A percentile compares a stretch with the other conserved stretches of the same genome.
Evolutionary conservation across 768 basidiomycete genomes (phyloP).

Genomic region (Mycena filopes): DNA sequence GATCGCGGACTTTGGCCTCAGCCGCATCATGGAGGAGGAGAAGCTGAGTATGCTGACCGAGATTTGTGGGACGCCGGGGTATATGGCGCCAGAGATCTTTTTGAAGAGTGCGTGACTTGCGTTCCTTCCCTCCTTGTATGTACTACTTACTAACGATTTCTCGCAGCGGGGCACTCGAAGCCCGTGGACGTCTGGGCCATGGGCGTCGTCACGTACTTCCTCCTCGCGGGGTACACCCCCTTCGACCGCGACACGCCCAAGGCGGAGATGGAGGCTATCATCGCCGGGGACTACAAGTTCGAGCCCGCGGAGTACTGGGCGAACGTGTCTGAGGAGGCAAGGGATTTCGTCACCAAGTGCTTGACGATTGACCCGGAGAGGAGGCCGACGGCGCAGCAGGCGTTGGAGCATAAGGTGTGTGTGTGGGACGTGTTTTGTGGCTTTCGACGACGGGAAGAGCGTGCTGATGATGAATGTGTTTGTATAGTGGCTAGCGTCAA

Average conservation of each 20-base stretch:
- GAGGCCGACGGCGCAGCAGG: constrained; percentile 70
- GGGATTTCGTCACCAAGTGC: constrained; percentile 71
- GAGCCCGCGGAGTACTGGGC: constrained; percentile 72
- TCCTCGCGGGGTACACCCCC: constrained; percentile 92
- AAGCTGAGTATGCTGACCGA: constrained; percentile 91
- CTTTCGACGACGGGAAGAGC: not conserved
- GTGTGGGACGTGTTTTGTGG: not conserved
- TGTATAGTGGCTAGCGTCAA: constrained; percentile 74
- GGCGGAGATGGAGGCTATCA: constrained; percentile 96
- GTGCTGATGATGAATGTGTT: too few relatives aligned
- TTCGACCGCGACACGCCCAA: constrained; percentile 92
- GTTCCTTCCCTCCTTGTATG: constrained; percentile 8
- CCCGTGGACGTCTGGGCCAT: constrained; percentile 98
- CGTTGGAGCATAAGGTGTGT: constrained; percentile 61
- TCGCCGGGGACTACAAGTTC: constrained; percentile 92
- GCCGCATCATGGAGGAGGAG: constrained; percentile 90
- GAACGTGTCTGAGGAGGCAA: constrained; percentile 69
- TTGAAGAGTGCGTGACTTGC: constrained; percentile 75
- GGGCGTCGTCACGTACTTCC: constrained; percentile 98
- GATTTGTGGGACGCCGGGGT: constrained; percentile 96
- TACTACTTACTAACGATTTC: not conserved
- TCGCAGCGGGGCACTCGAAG: constrained; percentile 86
- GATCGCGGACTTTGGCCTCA: constrained; percentile 97
- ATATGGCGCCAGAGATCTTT: constrained; percentile 98
- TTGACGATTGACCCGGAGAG: constrained; percentile 74